phyloP scores from a whole-genome alignment of 305 asterid species.

The Fraxinus nigra region DNA sequence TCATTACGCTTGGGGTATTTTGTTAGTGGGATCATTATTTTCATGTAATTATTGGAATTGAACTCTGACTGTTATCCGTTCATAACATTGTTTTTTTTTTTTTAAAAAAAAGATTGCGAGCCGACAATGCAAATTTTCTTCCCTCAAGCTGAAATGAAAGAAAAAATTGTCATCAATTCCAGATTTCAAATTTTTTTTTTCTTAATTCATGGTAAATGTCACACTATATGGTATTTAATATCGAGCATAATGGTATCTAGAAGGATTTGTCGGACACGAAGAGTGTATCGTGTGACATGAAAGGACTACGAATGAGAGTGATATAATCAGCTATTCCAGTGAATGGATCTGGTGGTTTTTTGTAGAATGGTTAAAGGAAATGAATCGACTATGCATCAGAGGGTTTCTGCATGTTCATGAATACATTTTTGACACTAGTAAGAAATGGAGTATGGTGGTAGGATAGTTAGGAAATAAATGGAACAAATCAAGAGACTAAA shows the following conservation, averaged over 20 bases:
- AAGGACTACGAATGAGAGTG: not conserved
- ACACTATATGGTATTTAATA: not conserved
- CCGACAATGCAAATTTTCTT: not conserved
- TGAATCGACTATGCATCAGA: not conserved
- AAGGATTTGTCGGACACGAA: not conserved
- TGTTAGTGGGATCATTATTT: not conserved
- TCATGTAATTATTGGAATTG: not conserved
- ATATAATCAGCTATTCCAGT: not conserved
- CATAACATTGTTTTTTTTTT: not conserved
- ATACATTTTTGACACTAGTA: not conserved
- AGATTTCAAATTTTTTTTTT: no score
- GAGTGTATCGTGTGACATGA: not conserved
- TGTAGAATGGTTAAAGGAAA: not conserved
- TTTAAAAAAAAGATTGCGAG: not conserved
- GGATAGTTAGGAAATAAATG: not conserved
- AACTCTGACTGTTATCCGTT: no score
- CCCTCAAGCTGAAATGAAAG: not conserved
- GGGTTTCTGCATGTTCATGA: not conserved
- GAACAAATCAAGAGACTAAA: not conserved
- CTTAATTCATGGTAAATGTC: not conserved
- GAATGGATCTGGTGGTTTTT: not conserved
- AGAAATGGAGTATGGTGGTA: not conserved
- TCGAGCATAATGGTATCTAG: not conserved
- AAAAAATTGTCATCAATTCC: not conserved
- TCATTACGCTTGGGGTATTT: not conserved